phyloP scores from a whole-genome alignment of 306 rosid genomes.

The Sindora glabra region DNA sequence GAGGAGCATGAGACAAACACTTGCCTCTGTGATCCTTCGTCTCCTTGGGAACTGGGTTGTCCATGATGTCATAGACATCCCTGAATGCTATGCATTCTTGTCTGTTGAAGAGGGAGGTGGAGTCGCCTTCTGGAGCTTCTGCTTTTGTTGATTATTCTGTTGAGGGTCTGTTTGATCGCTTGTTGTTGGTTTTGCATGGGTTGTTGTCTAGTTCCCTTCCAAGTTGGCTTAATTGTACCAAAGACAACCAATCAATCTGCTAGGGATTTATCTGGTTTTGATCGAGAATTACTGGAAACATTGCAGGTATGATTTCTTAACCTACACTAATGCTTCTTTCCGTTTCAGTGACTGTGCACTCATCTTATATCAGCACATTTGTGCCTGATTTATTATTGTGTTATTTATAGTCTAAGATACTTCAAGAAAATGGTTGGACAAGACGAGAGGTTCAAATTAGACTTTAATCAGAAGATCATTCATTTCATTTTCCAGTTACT shows the following conservation, averaged over 20 bases:
- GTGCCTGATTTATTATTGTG: too few relatives aligned
- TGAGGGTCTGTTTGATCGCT: constrained; percentile 64
- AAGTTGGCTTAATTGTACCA: constrained; percentile 59
- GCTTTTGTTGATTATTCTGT: constrained; percentile 40
- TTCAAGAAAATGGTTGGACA: too few relatives aligned
- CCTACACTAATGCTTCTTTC: constrained; percentile 9
- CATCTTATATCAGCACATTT: too few relatives aligned
- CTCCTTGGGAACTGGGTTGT: constrained; percentile 84
- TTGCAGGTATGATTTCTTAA: constrained; percentile 62
- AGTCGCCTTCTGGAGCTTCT: constrained; percentile 50
- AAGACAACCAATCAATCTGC: constrained; percentile 43
- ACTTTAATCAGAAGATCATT: background rate
- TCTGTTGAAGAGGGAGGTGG: constrained; percentile 49
- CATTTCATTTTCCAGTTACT: too few relatives aligned
- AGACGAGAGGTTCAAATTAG: too few relatives aligned
- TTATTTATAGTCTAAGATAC: too few relatives aligned
- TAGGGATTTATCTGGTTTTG: constrained; percentile 44
- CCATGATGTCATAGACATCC: constrained; percentile 52
- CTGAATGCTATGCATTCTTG: constrained; percentile 23
- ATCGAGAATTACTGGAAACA: constrained; percentile 63
- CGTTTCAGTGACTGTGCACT: too few relatives aligned
- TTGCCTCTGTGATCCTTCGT: constrained; percentile 72
- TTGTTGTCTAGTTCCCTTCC: constrained; percentile 71
- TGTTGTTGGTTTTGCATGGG: constrained; percentile 73
- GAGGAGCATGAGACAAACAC: constrained; percentile 57